These are phyloP conservation scores for Phyllosticta paracitricarpa DNA, from an alignment of 2,329 filamentous ascomycete genomes.

Conservation along the genomic window DNA sequence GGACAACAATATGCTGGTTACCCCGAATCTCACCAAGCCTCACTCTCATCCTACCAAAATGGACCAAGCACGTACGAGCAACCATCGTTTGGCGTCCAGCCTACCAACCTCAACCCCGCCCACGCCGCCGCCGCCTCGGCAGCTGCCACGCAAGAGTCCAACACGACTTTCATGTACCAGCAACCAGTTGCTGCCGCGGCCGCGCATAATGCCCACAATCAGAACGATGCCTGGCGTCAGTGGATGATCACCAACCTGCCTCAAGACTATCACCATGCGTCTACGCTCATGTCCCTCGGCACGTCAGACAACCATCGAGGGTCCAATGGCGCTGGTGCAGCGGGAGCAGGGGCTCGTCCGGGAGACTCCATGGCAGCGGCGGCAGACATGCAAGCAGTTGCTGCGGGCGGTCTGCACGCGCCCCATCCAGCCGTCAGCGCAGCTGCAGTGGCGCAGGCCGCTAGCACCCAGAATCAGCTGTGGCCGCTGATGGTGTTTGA, in stretches of 20 bases:
- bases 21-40: conserved; percentile 16
- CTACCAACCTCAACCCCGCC: conserved; percentile 19
- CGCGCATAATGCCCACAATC: conserved; percentile 16
- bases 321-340: not conserved
- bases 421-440: conserved; percentile 9
- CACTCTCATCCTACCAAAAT: conserved; percentile 17
- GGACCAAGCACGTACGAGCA: conserved; percentile 18
- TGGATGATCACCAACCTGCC: conserved; percentile 24
- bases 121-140: conserved; percentile 17
- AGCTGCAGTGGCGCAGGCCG: conserved; percentile 9
- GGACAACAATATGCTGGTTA: conserved; percentile 18
- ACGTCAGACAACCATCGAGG: conserved; percentile 1
- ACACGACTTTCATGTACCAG: conserved; percentile 20
- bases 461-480: conserved; percentile 7
- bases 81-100: conserved; percentile 17
- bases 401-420: not conserved
- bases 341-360: not conserved
- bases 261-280: conserved; percentile 23
- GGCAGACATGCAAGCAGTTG: conserved; percentile 5
- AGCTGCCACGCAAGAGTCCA: conserved; percentile 15
- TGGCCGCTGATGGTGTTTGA: conserved; percentile 11
- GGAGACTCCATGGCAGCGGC: not conserved
- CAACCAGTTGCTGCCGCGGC: conserved; percentile 12
- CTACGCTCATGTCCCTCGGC: conserved; percentile 28
- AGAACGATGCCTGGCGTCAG: conserved; percentile 24